Base-by-base conservation (phyloP, 2,329 filamentous ascomycete genomes). In the Thermochaetoides dissita region DNA sequence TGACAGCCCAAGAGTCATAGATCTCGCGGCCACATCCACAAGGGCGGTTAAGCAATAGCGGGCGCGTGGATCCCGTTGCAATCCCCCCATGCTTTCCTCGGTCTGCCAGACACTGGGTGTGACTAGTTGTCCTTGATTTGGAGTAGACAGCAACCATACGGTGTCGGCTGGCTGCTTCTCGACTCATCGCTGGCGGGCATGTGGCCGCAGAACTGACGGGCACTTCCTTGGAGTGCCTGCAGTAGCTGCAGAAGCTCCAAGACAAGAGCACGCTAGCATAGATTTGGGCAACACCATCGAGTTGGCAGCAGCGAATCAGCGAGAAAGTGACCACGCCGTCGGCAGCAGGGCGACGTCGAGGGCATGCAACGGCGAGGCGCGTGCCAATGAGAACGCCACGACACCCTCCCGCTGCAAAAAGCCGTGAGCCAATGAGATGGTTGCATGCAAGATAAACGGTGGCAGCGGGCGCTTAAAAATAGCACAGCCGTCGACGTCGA, bases 281-380 rank as follows among this genome's bases (percentile, higher is more conserved):
- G 41, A 42, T 44, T 45, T 44, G 46, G 48, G 46, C 49, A 53
- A 33, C 43, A 47, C 31, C 46, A 46, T 30, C 34, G 41, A 33
- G 37, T 24, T 43, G 39, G 45, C 36, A 28, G 36, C 34, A 43
- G 36, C 52, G 47, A 54, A 55, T 54, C 46, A 53, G 39, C 39
- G 30, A 44, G 33, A 39, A 31, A 24, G 30, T 38, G 39, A 43
- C 39, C 37, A 17, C 41, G 34, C 42, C 37, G 29, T 36, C 24
- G 40, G 36, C 36, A 41, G 34, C 40, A 41, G 47, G 42, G 51
- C 50, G 44, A 54, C 17, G 17, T 49, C 49, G 40, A 42, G 36
- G 49, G 34, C 38, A 49, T 51, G 49, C 48, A 38, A 44, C 39
- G 39, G 41, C 34, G 52, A 49, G 53, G 52, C 52, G 53, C 53